Base-by-base conservation (phyloP, 2,329 filamentous ascomycete genomes). In the Nannizzia gypsea region DNA sequence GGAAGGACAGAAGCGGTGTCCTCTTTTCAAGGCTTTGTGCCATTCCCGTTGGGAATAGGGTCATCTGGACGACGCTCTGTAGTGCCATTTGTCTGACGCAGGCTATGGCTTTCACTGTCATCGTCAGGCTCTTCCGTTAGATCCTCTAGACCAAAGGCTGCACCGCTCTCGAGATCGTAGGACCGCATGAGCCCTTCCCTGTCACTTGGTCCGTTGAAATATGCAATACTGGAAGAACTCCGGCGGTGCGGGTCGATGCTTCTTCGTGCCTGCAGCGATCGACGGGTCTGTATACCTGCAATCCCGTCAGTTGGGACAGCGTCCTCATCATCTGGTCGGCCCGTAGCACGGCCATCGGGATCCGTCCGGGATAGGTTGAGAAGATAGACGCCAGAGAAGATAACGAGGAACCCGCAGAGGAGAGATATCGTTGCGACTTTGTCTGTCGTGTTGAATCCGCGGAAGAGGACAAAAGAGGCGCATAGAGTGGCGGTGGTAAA, bases 381-480 rank as follows among this genome's bases (percentile, higher is more conserved):
- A 4, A 97, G 83, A 74, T 97, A 97, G 58, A 97, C 92, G 28
- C 92, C 92, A 2, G 90, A 88, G 72, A 97, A 97, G 62, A 95
- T 97, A 65, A 93, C 85, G 61, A 97, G 83, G 77, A 97, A 97
- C 61, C 92, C 92, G 71, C 88, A 92, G 57, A 97, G 81, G 13
- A 97, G 81, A 2, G 92, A 96, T 61, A 97, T 84, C 0, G 90
- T 96, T 76, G 93, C 96, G 66, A 96, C 88, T 4, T 87, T 81
- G 67, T 95, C 89, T 56, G 89, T 89, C 3, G 92, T 97, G 74
- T 97, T 96, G 81, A 97, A 97, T 61, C 92, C 92, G 67, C 85
- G 85, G 78, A 96, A 97, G 57, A 97, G 86, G 69, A 96, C 95
- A 73, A 96, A 97, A 1, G 92, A 96, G 60, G 92, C 92, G 72